phyloP scores from a whole-genome alignment of 2,329 filamentous ascomycete species.

The Geosmithia putterillii region DNA sequence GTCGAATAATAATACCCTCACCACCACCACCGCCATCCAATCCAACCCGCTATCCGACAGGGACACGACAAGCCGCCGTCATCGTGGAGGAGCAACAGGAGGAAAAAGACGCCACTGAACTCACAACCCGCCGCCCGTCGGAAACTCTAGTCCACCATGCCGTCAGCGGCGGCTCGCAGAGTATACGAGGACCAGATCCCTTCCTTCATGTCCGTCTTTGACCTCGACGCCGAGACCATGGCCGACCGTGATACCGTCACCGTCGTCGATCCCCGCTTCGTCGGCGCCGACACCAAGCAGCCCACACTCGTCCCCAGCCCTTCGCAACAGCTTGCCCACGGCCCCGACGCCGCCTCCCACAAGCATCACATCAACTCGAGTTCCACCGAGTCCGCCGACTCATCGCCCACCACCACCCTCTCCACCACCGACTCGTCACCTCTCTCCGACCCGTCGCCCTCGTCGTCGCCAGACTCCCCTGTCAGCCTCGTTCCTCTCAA shows the following conservation, averaged over 20 bases:
- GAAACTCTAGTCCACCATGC: constrained; percentile 26
- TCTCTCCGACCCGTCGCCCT: constrained; percentile 80
- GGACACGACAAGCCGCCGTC: no score
- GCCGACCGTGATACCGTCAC: constrained; percentile 41
- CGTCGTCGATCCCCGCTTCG: constrained; percentile 39
- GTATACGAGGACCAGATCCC: constrained; percentile 60
- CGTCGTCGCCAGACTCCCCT: constrained; percentile 84
- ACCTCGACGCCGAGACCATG: constrained; percentile 45
- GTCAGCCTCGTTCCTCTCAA: constrained; percentile 59
- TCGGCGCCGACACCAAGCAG: constrained; percentile 30
- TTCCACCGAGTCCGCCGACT: constrained; percentile 83
- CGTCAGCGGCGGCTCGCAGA: constrained; percentile 47
- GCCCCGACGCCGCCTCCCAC: constrained; percentile 37
- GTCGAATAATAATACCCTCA: background rate
- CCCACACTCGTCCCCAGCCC: constrained; percentile 22
- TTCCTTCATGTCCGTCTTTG: constrained; percentile 66
- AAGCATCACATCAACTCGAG: constrained; percentile 61
- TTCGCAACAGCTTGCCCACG: constrained; percentile 23
- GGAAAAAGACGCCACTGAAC: background rate
- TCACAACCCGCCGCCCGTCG: background rate
- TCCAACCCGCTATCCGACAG: no score
- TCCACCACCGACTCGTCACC: constrained; percentile 89
- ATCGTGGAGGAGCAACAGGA: background rate
- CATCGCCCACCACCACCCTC: constrained; percentile 86
- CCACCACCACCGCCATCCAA: no score